Evolutionary conservation across 2,329 filamentous ascomycete genomes (phyloP).

Genomic region (Exophiala dermatitidis): DNA sequence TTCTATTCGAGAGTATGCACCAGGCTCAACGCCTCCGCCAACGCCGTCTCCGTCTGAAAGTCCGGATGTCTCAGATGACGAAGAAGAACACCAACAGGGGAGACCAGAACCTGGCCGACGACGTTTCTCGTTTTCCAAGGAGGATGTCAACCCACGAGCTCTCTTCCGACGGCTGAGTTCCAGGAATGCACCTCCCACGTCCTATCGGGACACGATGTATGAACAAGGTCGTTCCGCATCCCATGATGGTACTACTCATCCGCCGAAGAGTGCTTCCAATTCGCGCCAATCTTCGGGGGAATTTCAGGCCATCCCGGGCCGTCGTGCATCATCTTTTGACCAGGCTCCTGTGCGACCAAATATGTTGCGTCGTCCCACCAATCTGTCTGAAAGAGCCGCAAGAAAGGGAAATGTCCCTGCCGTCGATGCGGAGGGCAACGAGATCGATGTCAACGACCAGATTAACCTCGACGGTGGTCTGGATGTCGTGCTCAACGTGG

Average conservation of each 20-base stretch:
- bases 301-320: slow-evolving; percentile 6
- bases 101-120: slow-evolving; percentile 37
- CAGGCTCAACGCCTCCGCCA: slow-evolving; percentile 65
- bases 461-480: slow-evolving; percentile 76
- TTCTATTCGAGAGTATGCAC: slow-evolving; percentile 76
- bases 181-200: slow-evolving; percentile 36
- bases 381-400: slow-evolving; percentile 56
- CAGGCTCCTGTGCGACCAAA: slow-evolving; percentile 32
- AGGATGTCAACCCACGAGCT: slow-evolving; percentile 42
- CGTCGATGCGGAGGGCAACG: slow-evolving; percentile 42
- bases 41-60: slow-evolving; percentile 58
- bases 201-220: slow-evolving; percentile 33
- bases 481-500: slow-evolving; percentile 81
- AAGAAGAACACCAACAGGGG: slow-evolving; percentile 19
- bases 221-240: slow-evolving; percentile 19
- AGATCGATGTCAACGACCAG: slow-evolving; percentile 43
- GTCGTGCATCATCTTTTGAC: slow-evolving; percentile 23
- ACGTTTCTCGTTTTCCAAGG: slow-evolving; percentile 55
- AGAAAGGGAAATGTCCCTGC: slow-evolving; percentile 42
- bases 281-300: slow-evolving; percentile 18
- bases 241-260: slow-evolving; percentile 18
- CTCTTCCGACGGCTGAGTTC: slow-evolving; percentile 44
- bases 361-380: slow-evolving; percentile 62
- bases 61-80: slow-evolving; percentile 25
- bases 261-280: slow-evolving; percentile 7